phyloP scores from a whole-genome alignment of 1,139 yeast species.

The Debaryomyces nepalensis region DNA sequence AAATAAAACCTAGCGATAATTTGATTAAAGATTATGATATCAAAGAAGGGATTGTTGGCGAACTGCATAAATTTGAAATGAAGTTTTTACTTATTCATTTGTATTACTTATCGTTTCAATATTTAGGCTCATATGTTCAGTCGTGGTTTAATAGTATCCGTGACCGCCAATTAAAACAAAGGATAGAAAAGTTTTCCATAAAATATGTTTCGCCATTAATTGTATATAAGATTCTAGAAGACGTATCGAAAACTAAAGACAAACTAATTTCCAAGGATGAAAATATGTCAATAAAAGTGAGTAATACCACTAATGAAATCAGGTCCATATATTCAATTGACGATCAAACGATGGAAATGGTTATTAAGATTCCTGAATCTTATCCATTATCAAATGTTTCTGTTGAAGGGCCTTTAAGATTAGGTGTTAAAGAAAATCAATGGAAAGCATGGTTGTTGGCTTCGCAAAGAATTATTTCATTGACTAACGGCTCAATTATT shows the following conservation, averaged over 20 bases:
- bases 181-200: conserved; percentile 66
- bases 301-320: conserved; percentile 68
- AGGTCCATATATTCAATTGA: conserved; percentile 79
- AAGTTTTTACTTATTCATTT: conserved; percentile 55
- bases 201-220: conserved; percentile 67
- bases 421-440: conserved; percentile 89
- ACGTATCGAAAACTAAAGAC: conserved; percentile 48
- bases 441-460: conserved; percentile 97
- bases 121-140: conserved; percentile 70
- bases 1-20: conserved; percentile 19
- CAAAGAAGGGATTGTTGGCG: conserved; percentile 23
- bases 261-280: conserved; percentile 52
- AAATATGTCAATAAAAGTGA: conserved; percentile 60
- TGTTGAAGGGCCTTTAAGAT: conserved; percentile 77
- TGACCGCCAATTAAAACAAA: conserved; percentile 58
- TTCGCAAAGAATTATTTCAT: conserved; percentile 77
- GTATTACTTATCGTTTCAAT: conserved; percentile 58
- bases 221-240: conserved; percentile 59
- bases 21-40: conserved; percentile 27
- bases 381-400: conserved; percentile 76
- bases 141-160: conserved; percentile 71
- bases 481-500: conserved; percentile 76
- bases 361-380: conserved; percentile 67
- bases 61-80: conserved; percentile 26
- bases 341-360: conserved; percentile 84